Conservation (phyloP, 2,329 filamentous ascomycete genomes). For the Colletotrichum caudatum region DNA sequence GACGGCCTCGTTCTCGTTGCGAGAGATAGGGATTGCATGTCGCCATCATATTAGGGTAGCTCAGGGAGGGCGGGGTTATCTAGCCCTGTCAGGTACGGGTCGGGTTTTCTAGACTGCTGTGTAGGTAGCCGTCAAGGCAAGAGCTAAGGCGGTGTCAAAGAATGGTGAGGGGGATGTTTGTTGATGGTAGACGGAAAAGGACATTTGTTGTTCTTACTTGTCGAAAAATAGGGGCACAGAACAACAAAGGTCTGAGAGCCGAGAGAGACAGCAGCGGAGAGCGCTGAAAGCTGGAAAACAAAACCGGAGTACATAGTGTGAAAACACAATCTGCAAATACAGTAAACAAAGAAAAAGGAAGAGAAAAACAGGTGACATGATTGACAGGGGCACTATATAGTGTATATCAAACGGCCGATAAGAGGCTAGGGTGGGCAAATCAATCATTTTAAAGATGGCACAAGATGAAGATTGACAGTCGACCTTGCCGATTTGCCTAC, state of each 20-base stretch:
- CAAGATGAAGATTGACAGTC: conserved; percentile 35
- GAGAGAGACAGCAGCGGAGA: neutral
- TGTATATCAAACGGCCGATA: conserved; percentile 30
- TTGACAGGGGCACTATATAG: conserved; percentile 18
- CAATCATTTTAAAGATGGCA: conserved; percentile 32
- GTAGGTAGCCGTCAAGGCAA: neutral
- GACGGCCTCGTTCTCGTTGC: conserved; percentile 18
- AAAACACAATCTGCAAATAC: neutral
- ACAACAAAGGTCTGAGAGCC: conserved; percentile 1
- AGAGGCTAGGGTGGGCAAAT: conserved; percentile 37
- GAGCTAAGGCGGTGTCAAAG: conserved; percentile 17
- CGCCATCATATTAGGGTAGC: conserved; percentile 15
- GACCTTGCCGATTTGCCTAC: neutral
- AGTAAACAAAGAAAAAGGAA: neutral
- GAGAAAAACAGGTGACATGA: neutral
- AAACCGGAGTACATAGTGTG: neutral
- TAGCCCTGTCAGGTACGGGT: neutral
- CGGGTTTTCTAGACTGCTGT: neutral
- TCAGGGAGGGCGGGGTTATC: conserved; percentile 1
- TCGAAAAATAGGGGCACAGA: conserved; percentile 1
- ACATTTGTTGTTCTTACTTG: neutral
- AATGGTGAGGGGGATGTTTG: neutral
- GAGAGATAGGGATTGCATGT: conserved; percentile 28
- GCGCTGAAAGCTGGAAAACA: neutral
- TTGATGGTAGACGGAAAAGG: neutral